These are phyloP conservation scores for Ganoderma leucocontextum DNA, from an alignment of 1,284 basidiomycete species.

Conservation along the genomic window DNA sequence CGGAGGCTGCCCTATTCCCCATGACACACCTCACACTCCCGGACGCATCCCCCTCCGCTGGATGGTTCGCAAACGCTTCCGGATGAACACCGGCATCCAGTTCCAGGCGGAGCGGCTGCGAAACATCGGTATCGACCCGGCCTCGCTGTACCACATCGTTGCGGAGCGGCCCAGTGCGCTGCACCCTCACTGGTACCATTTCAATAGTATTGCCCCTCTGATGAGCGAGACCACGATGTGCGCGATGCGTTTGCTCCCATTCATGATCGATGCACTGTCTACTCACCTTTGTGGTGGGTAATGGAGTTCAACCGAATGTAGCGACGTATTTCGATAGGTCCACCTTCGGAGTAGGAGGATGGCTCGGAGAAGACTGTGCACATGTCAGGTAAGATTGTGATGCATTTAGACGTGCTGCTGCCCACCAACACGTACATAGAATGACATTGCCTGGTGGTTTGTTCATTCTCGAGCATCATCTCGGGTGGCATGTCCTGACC, in stretches of 20 bases:
- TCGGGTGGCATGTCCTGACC: no score
- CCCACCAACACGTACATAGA: no score
- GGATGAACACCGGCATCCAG: constrained; percentile 45
- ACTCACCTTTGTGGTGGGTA: constrained; percentile 58
- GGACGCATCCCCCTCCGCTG: constrained; percentile 68
- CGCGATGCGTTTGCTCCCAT: constrained; percentile 57
- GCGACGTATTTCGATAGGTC: no score
- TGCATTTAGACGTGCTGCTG: not conserved
- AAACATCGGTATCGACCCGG: constrained; percentile 56
- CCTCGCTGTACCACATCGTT: constrained; percentile 42
- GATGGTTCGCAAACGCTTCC: constrained; percentile 71
- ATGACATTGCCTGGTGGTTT: not conserved
- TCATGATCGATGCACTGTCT: constrained; percentile 58
- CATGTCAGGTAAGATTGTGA: not conserved
- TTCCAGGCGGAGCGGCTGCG: constrained; percentile 53
- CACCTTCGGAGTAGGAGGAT: not conserved
- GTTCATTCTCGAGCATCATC: not conserved
- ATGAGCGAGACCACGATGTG: constrained; percentile 58
- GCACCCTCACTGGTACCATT: not conserved
- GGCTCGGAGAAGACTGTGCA: not conserved
- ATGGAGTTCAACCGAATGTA: constrained; percentile 45
- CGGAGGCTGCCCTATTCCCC: constrained; percentile 62
- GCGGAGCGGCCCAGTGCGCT: constrained; percentile 9
- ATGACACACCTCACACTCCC: constrained; percentile 58
- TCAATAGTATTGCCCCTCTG: constrained; percentile 10